Evolutionary conservation across 164 flowering plant species (phyloP).

Genomic region (Umbellularia californica): DNA sequence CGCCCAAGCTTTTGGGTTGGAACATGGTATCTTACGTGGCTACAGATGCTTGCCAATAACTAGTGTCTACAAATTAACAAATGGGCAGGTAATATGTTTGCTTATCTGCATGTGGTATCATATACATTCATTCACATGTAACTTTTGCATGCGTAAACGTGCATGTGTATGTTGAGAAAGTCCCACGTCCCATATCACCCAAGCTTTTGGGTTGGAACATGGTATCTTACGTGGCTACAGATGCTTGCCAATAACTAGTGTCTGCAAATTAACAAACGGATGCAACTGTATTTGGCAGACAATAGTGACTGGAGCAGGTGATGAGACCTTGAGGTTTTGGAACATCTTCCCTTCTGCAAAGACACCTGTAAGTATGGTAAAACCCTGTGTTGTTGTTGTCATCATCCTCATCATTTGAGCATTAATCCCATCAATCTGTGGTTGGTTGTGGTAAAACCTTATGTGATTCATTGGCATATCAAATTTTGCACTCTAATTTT

Average conservation of each 20-base stretch:
- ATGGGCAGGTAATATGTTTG: constrained; percentile 48
- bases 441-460: not conserved
- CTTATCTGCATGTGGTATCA: too few species aligned
- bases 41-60: not conserved
- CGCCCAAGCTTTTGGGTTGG: too few species aligned
- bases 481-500: not conserved
- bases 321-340: constrained; percentile 96
- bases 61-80: not conserved
- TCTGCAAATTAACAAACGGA: not conserved
- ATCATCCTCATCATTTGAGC: not conserved
- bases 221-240: too few species aligned
- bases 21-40: too few species aligned
- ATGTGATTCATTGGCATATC: not conserved
- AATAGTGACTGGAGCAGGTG: constrained; percentile 98
- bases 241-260: not conserved
- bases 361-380: constrained; percentile 45
- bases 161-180: not conserved
- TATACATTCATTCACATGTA: not conserved
- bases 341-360: constrained; percentile 88
- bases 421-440: not conserved
- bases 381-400: not conserved
- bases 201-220: too few species aligned
- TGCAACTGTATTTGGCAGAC: constrained; percentile 47
- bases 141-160: not conserved
- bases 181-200: too few species aligned